Conservation (phyloP, 2,329 filamentous ascomycete genomes). For the Arthrinium puccinioides region DNA sequence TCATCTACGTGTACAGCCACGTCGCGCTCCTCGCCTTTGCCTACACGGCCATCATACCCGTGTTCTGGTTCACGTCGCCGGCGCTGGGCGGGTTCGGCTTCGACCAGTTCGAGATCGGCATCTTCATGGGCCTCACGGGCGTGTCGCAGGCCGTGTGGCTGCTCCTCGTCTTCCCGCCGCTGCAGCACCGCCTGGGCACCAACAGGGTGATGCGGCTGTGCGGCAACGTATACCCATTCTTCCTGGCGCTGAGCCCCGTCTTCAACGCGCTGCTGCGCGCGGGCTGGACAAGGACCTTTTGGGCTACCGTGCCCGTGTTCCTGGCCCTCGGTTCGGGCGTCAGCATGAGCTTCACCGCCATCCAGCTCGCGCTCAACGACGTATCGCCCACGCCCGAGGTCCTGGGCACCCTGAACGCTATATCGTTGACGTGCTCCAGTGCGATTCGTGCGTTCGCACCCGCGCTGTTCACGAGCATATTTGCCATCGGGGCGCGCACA, state of each 20-base stretch:
- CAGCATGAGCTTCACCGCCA: slow-evolving; percentile 62
- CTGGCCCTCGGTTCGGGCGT: slow-evolving; percentile 54
- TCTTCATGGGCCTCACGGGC: slow-evolving; percentile 58
- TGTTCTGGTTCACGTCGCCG: slow-evolving; percentile 61
- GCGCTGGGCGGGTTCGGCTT: slow-evolving; percentile 60
- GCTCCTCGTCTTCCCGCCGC: slow-evolving; percentile 58
- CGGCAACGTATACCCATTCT: slow-evolving; percentile 52
- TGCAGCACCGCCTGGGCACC: slow-evolving; percentile 62
- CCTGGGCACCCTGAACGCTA: slow-evolving; percentile 64
- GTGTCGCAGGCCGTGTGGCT: slow-evolving; percentile 65
- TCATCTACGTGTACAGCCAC: slow-evolving; percentile 59
- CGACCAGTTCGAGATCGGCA: slow-evolving; percentile 53
- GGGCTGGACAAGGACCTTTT: slow-evolving; percentile 42
- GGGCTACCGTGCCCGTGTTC: slow-evolving; percentile 37
- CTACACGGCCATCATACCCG: slow-evolving; percentile 63
- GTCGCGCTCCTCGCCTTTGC: slow-evolving; percentile 62
- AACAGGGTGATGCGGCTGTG: slow-evolving; percentile 56
- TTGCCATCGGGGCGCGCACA: slow-evolving; percentile 56
- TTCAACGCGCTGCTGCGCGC: slow-evolving; percentile 49
- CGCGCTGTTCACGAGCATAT: slow-evolving; percentile 58
- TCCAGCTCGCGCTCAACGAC: slow-evolving; percentile 70
- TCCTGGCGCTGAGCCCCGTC: slow-evolving; percentile 48
- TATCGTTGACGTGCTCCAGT: slow-evolving; percentile 55
- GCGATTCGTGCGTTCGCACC: slow-evolving; percentile 60
- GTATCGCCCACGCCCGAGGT: slow-evolving; percentile 56